These are phyloP conservation scores for Colletotrichum liriopes DNA, from an alignment of 2,329 filamentous ascomycete genomes.

Conservation along the genomic window DNA sequence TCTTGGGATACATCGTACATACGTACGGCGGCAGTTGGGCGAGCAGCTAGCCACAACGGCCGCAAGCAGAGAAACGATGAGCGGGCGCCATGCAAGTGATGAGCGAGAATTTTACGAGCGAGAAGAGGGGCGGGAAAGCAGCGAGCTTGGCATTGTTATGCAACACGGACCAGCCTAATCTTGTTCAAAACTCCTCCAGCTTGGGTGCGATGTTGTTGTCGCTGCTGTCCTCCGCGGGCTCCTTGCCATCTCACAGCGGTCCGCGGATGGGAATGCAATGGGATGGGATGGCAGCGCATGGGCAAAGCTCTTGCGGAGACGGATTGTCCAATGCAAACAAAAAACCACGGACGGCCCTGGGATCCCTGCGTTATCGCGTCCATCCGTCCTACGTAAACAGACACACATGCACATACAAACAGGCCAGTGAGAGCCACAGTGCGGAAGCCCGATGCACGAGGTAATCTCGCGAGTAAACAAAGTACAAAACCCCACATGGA, in stretches of 20 bases:
- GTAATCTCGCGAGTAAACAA: slow-evolving; percentile 43
- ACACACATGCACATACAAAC: slow-evolving; percentile 4
- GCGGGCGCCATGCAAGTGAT: neutral
- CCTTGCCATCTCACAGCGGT: slow-evolving; percentile 5
- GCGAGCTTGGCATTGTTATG: slow-evolving; percentile 12
- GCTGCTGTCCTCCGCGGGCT: neutral
- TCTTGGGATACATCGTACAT: neutral
- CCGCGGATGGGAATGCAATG: slow-evolving; percentile 2
- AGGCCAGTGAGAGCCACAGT: slow-evolving; percentile 35
- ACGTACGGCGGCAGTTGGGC: slow-evolving; percentile 19
- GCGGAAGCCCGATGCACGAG: slow-evolving; percentile 10
- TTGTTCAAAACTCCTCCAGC: neutral
- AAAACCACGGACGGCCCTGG: slow-evolving; percentile 17
- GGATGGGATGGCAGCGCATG: slow-evolving; percentile 41
- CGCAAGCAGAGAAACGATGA: slow-evolving; percentile 12
- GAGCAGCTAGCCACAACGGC: neutral
- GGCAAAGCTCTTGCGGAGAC: slow-evolving; percentile 29
- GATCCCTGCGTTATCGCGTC: slow-evolving; percentile 18
- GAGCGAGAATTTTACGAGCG: neutral
- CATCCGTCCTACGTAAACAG: neutral
- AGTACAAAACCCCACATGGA: slow-evolving; percentile 37
- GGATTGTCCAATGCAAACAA: slow-evolving; percentile 21
- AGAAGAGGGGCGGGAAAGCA: neutral
- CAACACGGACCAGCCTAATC: slow-evolving; percentile 19
- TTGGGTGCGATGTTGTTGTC: neutral